A percentile compares a stretch with the other conserved stretches of the same genome.
These are phyloP conservation scores for Plasmodium knowlesi DNA, from an alignment of 169 alveolate genomes.

Conservation along the genomic window DNA sequence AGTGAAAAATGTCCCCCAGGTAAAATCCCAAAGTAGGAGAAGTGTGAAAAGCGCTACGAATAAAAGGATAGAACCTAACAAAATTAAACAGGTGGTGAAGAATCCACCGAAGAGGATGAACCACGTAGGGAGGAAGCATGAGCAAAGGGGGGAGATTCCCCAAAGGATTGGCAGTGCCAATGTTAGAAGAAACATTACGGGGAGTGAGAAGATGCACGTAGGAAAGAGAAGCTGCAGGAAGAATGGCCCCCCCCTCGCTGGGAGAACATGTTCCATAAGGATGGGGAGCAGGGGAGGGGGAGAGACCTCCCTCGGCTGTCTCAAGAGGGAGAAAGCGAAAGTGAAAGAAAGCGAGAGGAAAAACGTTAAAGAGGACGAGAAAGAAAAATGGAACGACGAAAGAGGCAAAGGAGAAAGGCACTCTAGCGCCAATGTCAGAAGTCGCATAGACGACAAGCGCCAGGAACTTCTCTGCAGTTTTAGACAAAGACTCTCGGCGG, in stretches of 20 bases:
- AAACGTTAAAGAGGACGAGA: neutral
- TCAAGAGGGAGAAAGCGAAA: neutral
- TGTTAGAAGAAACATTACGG: neutral
- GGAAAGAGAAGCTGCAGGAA: neutral
- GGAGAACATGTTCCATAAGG: neutral
- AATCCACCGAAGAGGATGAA: neutral
- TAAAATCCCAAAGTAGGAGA: neutral
- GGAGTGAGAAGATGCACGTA: neutral
- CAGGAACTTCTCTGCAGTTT: neutral
- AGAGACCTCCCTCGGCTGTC: neutral
- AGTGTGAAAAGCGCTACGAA: neutral
- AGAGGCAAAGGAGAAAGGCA: neutral
- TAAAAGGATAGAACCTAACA: neutral
- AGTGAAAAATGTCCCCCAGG: neutral
- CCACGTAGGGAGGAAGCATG: too few species aligned
- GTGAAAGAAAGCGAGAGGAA: neutral
- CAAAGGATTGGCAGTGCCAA: neutral
- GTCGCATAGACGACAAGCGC: conserved; percentile 11
- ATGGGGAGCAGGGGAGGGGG: neutral
- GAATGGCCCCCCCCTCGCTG: neutral
- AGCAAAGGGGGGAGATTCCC: neutral
- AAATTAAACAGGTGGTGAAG: neutral
- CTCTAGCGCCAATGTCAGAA: neutral
- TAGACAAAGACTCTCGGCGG: neutral
- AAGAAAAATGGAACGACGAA: neutral